phyloP scores from a whole-genome alignment of 331 rosid genomes.

The Prunus yedoensis region DNA sequence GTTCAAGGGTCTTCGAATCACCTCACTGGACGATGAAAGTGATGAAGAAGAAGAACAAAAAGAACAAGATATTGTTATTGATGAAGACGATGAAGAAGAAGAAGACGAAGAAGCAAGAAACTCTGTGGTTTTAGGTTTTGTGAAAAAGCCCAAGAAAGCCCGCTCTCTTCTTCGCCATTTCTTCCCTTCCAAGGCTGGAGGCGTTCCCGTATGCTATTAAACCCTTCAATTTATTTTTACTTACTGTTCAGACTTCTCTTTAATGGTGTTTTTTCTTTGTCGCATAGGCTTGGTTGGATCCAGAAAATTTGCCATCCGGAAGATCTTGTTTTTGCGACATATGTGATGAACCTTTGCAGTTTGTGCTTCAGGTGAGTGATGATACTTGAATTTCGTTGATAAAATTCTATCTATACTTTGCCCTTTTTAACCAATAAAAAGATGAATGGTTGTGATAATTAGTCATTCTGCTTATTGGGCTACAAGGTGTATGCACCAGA shows the following conservation, averaged over 20 bases:
- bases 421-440: not conserved
- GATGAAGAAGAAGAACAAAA: slow-evolving; percentile 31
- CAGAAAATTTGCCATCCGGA: slow-evolving; percentile 67
- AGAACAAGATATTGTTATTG: slow-evolving; percentile 22
- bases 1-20: slow-evolving; percentile 41
- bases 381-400: not conserved
- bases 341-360: slow-evolving; percentile 71
- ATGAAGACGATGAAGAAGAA: slow-evolving; percentile 38
- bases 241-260: not conserved
- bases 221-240: not conserved
- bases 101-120: slow-evolving; percentile 46
- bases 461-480: slow-evolving; percentile 13
- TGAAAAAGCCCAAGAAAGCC: slow-evolving; percentile 47
- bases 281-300: slow-evolving; percentile 92
- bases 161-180: slow-evolving; percentile 57
- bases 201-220: slow-evolving; percentile 47
- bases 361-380: slow-evolving; percentile 85
- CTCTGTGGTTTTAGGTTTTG: slow-evolving; percentile 54
- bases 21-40: slow-evolving; percentile 45
- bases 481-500: slow-evolving; percentile 74
- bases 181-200: slow-evolving; percentile 93
- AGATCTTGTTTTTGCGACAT: slow-evolving; percentile 60
- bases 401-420: not conserved
- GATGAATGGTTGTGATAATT: not conserved
- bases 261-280: slow-evolving; percentile 14